Base-by-base conservation (phyloP, 1,284 basidiomycete species). In the Cutaneotrichosporon cutaneum region DNA sequence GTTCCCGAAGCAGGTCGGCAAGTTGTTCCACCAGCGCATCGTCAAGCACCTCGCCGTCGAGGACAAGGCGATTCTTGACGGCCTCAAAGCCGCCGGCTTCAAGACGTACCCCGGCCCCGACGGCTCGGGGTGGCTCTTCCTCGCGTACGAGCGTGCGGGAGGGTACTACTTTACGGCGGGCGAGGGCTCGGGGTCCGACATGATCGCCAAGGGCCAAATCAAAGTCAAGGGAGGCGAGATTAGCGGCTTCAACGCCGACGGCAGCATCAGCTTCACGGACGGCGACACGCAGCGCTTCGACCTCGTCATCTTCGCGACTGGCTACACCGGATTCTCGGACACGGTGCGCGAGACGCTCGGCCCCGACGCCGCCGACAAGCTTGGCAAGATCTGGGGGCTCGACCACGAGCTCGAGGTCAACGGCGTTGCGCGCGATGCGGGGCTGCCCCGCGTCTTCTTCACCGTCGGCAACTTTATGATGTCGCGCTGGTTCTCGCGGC, bases 121-220 rank as follows among this genome's bases (percentile, higher is more conserved):
- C 32, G 84, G 81, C 24, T 78, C 74, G 61, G 68, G 69, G 61
- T 74, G 60, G 48, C 60, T 63, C 18, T 55, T 35, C 48, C 33
- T 82, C 59, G 80, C 78, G 3, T 70, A 75, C 52, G 75, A 72
- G 51, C 75, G 77, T 42, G 81, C 73, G 6, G 81, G 81, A 14
- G 81, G 80, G 2, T 82, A 82, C 68, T 82, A 82, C 70, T 79
- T 81, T 80, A 82, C 82, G 77, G 60, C 68, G 70, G 89, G 88
- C 59, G 59, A 51, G 21, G 56, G 59, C 27, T 48, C 47, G 14
- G 85, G 83, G 26, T 85, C 85, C 60, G 83, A 87, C 71, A 75
- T 85, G 61, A 85, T 90, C 67, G 82, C 85, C 30, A 86, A 89
- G 60, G 85, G 86, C 30, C 86, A 87, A 70, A 89, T 91, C 77